Conservation (phyloP, 805 yeast species). For the Suhomyces emberorum region DNA sequence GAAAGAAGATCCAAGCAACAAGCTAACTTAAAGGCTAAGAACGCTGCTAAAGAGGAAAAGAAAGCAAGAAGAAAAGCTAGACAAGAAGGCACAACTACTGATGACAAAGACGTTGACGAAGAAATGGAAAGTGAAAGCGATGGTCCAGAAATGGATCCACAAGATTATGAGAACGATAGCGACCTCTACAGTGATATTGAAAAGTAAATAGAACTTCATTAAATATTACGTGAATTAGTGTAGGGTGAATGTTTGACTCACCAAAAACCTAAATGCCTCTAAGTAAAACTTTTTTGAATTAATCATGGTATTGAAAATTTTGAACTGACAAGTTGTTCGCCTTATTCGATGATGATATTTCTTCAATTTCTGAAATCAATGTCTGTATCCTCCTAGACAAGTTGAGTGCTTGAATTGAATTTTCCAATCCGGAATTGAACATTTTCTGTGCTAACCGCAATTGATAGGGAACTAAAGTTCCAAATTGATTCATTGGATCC, state of each 20-base stretch:
- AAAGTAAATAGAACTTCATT: slow-evolving; percentile 6
- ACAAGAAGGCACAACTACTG: slow-evolving; percentile 31
- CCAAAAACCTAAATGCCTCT: too few species aligned
- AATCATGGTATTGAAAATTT: too few species aligned
- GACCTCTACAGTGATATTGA: slow-evolving; percentile 40
- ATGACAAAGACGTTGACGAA: slow-evolving; percentile 23
- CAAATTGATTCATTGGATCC: slow-evolving; percentile 23
- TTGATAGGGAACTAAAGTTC: slow-evolving; percentile 21
- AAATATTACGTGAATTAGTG: too few species aligned
- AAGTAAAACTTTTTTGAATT: too few species aligned
- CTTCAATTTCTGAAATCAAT: slow-evolving; percentile 16
- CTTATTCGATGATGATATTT: too few species aligned
- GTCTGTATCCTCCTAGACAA: slow-evolving; percentile 18
- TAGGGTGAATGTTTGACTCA: too few species aligned
- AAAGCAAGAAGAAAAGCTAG: slow-evolving; percentile 63
- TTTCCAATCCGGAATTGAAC: slow-evolving; percentile 15
- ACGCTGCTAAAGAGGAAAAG: slow-evolving; percentile 69
- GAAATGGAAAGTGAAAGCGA: slow-evolving; percentile 24
- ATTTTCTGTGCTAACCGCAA: slow-evolving; percentile 16
- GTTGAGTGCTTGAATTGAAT: slow-evolving; percentile 19
- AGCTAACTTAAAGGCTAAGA: slow-evolving; percentile 72
- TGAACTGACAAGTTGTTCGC: too few species aligned
- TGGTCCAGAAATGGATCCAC: slow-evolving; percentile 37
- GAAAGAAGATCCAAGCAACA: slow-evolving; percentile 75
- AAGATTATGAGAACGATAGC: slow-evolving; percentile 50